phyloP scores from a whole-genome alignment of 2,329 filamentous ascomycete species.

The Chaetomiaceae sp. region DNA sequence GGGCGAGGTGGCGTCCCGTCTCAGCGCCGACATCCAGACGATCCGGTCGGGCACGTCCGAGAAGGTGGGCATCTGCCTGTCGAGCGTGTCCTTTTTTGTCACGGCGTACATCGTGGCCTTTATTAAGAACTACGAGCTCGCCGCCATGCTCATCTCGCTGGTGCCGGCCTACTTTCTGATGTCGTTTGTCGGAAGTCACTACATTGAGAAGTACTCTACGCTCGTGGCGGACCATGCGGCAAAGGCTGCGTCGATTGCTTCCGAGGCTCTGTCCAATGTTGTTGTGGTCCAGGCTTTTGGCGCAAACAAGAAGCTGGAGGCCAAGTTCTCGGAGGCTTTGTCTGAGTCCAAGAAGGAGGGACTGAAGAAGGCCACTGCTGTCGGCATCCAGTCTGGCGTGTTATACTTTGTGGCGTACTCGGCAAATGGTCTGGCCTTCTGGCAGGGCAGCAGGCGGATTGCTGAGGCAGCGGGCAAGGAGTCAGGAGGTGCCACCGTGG shows the following conservation, averaged over 20 bases:
- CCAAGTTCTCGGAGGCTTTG: slow-evolving; percentile 42
- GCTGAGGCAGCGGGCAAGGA: slow-evolving; percentile 28
- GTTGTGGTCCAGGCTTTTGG: slow-evolving; percentile 62
- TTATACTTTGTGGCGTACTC: slow-evolving; percentile 62
- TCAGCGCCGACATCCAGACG: slow-evolving; percentile 61
- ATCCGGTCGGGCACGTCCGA: slow-evolving; percentile 66
- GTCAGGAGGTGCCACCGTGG: slow-evolving; percentile 37
- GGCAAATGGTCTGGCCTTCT: slow-evolving; percentile 61
- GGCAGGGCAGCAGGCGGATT: slow-evolving; percentile 51
- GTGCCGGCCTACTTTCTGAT: slow-evolving; percentile 60
- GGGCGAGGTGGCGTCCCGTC: slow-evolving; percentile 60
- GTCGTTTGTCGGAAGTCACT: slow-evolving; percentile 53
- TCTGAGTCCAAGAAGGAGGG: slow-evolving; percentile 34
- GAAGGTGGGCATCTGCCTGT: slow-evolving; percentile 63
- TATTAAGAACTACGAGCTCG: slow-evolving; percentile 56
- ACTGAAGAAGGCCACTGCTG: slow-evolving; percentile 51
- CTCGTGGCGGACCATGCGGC: slow-evolving; percentile 51
- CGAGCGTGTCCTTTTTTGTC: slow-evolving; percentile 61
- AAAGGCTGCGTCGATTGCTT: slow-evolving; percentile 57
- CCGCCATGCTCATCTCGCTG: slow-evolving; percentile 59
- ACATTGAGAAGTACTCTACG: slow-evolving; percentile 48
- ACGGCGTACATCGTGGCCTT: slow-evolving; percentile 66
- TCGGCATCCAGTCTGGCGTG: slow-evolving; percentile 55
- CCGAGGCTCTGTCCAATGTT: slow-evolving; percentile 56
- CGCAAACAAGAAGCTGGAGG: slow-evolving; percentile 54